Base-by-base conservation (phyloP, 2,329 filamentous ascomycete genomes). In the Endocalyx cinctus region DNA sequence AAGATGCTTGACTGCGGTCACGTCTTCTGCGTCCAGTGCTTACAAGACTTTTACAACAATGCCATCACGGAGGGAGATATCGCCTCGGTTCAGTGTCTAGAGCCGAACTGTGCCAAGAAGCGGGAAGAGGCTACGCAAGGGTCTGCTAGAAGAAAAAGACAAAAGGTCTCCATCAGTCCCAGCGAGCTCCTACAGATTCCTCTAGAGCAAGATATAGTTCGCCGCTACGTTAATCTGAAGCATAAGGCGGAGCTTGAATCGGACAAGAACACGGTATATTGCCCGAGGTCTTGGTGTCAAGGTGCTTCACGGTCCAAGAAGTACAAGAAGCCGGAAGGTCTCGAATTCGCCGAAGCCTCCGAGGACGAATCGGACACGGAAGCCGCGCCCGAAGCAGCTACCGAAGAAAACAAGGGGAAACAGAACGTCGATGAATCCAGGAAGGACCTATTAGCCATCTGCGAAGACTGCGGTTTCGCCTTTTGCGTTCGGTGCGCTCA, bases 211-310 rank as follows among this genome's bases (percentile, higher is more conserved):
- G 78, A 84, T 12, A 74, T 72, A 20, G 87, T 96, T 3, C 82
- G 86, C 52, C 82, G 92, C 35, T 98, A 94, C 56, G 85, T 94
- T 5, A 80, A 79, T 23, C 72, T 97, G 40, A 96, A 92, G 63
- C 86, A 94, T 52, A 97, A 97, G 65, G 86, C 84, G 45, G 84
- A 87, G 56, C 76, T 97, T 3, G 92, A 97, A 59, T 82, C 87
- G 1, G 89, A 97, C 60, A 94, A 89, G 52, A 83, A 81, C 38
- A 96, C 89, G 0, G 75, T 96, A 20, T 97, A 94, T 58, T 98
- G 92, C 52, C 92, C 92, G 1, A 78, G 92, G 7, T 72, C 80
- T 35, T 96, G 89, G 87, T 98, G 92, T 57, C 86, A 92, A 58
- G 89, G 87, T 5, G 86, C 89, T 3, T 89, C 89, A 17, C 77